Evolutionary conservation across 129 eudicot species (phyloP), one percentile per base, ranked within the genome.

Genomic region (Lactuca sativa): DNA sequence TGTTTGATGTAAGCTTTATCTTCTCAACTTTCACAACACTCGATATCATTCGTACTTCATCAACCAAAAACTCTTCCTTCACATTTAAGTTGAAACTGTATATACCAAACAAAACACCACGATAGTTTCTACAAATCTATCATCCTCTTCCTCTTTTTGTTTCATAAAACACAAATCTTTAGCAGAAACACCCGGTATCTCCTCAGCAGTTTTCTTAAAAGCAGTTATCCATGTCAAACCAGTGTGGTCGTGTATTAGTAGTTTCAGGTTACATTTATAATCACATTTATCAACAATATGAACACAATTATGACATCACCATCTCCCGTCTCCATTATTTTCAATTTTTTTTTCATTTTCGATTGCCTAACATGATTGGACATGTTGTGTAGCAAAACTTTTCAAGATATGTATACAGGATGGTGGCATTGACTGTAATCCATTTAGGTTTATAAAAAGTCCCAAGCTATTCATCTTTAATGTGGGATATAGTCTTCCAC

Each of bases 251-350:
- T 89, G 96, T 66, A 92, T 73, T 58, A 83, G 86, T 55, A 92
- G 31, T 81, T 85, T 95, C 52, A 92, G 92, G 41, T 89, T 83
- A 70, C 89, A 92, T 64, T 96, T 75, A 55, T 84, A 86, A n/a
- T 92, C 96, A 70, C 91, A 86, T 56, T 92, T 91, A 47, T 86
- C 88, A 72, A 92, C 78, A 49, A 72, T 30, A 60, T 86, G 74
- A 69, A 86, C 96, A 78, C 98, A 92, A 77, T 77, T 86, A 41
- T 86, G 92, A 66, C 98, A 89, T 12, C 90, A 76, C 98, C 98
- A 92, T 77, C 74, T 86, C 59, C 98, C 95, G 69, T 92, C 98
- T 4, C 96, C 98, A 62, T 92, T 87, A 41, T 86, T 81, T 60
- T 82, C 80, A 61, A 89, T 96, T 76, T 92, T 92, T 78, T 92